Conservation (phyloP, 2,329 filamentous ascomycete genomes). For the Penicillium sp. region DNA sequence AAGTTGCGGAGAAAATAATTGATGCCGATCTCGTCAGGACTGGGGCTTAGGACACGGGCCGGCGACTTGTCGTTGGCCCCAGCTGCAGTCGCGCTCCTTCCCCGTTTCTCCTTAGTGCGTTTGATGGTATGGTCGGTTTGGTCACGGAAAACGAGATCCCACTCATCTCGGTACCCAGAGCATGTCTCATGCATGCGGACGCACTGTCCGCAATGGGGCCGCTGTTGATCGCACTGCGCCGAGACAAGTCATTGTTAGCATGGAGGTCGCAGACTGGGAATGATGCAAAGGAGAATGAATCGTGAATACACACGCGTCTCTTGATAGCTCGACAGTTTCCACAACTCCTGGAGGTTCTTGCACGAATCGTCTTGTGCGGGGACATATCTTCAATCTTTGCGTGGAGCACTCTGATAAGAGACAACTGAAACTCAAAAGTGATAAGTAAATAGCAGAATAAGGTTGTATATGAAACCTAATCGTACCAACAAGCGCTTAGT, state of each 20-base stretch:
- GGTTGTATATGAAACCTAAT: background rate
- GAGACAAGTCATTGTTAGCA: conserved; percentile 4
- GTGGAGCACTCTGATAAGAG: background rate
- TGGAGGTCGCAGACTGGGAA: background rate
- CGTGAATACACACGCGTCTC: conserved; percentile 22
- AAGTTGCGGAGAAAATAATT: conserved; percentile 36
- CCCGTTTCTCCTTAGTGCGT: conserved; percentile 22
- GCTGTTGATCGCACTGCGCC: conserved; percentile 33
- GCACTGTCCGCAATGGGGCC: conserved; percentile 37
- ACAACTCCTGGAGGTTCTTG: conserved; percentile 14
- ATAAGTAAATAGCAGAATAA: background rate
- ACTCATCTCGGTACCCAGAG: conserved; percentile 42
- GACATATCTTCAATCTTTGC: background rate
- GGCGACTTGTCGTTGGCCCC: conserved; percentile 3
- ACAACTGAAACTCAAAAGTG: background rate
- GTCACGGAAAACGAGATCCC: conserved; percentile 40
- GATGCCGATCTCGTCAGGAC: conserved; percentile 33
- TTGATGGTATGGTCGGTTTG: conserved; percentile 34
- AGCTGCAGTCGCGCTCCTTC: background rate
- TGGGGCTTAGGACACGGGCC: conserved; percentile 13
- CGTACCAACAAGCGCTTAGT: background rate
- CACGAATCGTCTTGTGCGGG: background rate
- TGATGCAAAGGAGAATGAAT: background rate
- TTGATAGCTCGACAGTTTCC: conserved; percentile 15
- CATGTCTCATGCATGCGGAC: conserved; percentile 33